phyloP scores from a whole-genome alignment of 2,329 filamentous ascomycete genomes.

The Sarocladiaceae sp. region DNA sequence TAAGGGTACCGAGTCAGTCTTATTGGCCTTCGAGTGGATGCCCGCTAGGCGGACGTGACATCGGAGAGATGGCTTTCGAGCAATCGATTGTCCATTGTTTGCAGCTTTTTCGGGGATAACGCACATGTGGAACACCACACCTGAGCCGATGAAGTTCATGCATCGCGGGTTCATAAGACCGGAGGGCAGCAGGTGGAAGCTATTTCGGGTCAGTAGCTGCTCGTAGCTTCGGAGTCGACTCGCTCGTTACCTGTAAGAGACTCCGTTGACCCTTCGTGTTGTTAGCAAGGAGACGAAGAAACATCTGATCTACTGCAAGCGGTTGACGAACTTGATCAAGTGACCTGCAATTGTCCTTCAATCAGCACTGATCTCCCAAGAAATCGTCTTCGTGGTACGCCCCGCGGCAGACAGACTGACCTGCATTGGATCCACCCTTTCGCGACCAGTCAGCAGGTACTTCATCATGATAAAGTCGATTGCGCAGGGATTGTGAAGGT shows the following conservation, averaged over 20 bases:
- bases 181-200: conserved; percentile 58
- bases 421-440: conserved; percentile 26
- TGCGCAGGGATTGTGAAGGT: conserved; percentile 14
- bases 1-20: conserved; percentile 18
- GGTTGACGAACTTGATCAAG: conserved; percentile 12
- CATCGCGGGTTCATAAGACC: conserved; percentile 66
- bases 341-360: conserved; percentile 14
- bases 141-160: conserved; percentile 69
- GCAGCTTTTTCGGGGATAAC: conserved; percentile 15
- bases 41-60: conserved; percentile 16
- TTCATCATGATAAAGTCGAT: conserved; percentile 14
- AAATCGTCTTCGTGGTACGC: neutral
- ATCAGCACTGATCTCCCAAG: neutral
- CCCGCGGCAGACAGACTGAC: neutral
- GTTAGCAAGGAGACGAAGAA: conserved; percentile 10
- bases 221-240: conserved; percentile 12
- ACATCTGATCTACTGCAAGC: conserved; percentile 8
- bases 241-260: conserved; percentile 27
- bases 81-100: neutral
- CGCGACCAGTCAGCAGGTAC: conserved; percentile 17
- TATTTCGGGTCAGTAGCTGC: conserved; percentile 23
- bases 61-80: conserved; percentile 17
- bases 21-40: conserved; percentile 15
- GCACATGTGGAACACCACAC: conserved; percentile 57
- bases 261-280: conserved; percentile 21